A percentile compares a stretch with the other conserved stretches of the same genome.
Evolutionary conservation across 129 eudicot genomes (phyloP).

Genomic region (Flaveria ramosissima): DNA sequence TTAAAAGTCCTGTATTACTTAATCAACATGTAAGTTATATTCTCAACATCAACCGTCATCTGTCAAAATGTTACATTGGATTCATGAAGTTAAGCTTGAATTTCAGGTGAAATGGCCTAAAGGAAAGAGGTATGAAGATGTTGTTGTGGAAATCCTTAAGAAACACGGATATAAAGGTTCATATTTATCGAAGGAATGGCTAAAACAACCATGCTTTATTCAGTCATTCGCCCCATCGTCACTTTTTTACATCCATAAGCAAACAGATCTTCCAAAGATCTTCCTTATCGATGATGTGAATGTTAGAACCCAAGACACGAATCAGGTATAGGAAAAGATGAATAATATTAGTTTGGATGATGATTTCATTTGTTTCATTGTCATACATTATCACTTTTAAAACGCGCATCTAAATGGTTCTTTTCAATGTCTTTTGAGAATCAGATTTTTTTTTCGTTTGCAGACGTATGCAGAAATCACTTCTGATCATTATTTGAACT

Average conservation of each 20-base stretch:
- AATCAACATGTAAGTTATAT: conserved; percentile 69
- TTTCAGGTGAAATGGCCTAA: conserved; percentile 84
- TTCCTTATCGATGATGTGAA: conserved; percentile 65
- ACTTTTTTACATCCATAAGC: conserved; percentile 67
- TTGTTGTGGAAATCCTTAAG: conserved; percentile 70
- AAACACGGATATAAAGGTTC: conserved; percentile 84
- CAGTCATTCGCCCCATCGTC: conserved; percentile 95
- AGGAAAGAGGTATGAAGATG: conserved; percentile 86
- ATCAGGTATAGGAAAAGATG: conserved; percentile 59
- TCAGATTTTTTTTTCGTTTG: conserved; percentile 6
- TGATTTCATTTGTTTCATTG: neutral
- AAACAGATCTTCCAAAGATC: conserved; percentile 84
- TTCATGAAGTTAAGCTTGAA: conserved; percentile 13
- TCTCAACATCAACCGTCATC: conserved; percentile 1
- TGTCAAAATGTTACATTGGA: neutral
- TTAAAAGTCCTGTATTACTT: conserved; percentile 78
- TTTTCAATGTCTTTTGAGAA: neutral
- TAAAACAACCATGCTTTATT: conserved; percentile 81
- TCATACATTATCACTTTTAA: neutral
- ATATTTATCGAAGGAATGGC: conserved; percentile 83
- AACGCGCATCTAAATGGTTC: neutral
- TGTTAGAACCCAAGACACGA: conserved; percentile 73
- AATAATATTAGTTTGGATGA: neutral
- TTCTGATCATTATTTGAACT: conserved; percentile 76
- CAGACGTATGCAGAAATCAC: conserved; percentile 85